These are phyloP conservation scores for Flaveria bidentis DNA, from an alignment of 129 eudicot genomes.

Conservation along the genomic window DNA sequence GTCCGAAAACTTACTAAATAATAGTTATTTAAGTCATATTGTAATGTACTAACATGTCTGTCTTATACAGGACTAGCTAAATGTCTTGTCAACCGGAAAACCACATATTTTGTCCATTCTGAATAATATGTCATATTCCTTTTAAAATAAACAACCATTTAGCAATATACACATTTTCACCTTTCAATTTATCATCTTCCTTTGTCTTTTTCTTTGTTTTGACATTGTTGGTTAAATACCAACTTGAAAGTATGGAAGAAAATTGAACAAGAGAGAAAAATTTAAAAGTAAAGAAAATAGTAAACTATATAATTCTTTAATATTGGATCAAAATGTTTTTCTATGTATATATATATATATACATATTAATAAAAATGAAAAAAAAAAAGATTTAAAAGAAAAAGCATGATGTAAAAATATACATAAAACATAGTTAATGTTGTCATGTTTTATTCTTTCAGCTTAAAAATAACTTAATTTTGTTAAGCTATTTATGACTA, in stretches of 20 bases:
- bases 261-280: too few species aligned
- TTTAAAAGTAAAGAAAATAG: too few species aligned
- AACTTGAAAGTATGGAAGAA: not conserved
- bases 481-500: not conserved
- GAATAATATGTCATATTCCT: too few species aligned
- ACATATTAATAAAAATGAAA: too few species aligned
- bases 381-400: not conserved
- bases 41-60: not conserved
- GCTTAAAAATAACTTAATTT: not conserved
- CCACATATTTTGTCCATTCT: too few species aligned
- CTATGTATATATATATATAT: too few species aligned
- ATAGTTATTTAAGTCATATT: not conserved
- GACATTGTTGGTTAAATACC: not conserved
- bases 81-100: too few species aligned
- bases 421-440: too few species aligned
- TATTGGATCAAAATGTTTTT: too few species aligned
- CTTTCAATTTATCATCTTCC: not conserved
- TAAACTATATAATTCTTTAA: too few species aligned
- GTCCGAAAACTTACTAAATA: not conserved
- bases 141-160: too few species aligned
- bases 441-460: not conserved
- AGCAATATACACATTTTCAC: not conserved
- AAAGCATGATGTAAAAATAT: too few species aligned
- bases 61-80: not conserved
- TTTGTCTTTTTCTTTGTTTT: not conserved